Percentiles rank a stretch among this genome's conserved stretches.
Evolutionary conservation across 192 early-diverging fungal genomes (phyloP).

Genomic region (Backusella parvicylindrica): DNA sequence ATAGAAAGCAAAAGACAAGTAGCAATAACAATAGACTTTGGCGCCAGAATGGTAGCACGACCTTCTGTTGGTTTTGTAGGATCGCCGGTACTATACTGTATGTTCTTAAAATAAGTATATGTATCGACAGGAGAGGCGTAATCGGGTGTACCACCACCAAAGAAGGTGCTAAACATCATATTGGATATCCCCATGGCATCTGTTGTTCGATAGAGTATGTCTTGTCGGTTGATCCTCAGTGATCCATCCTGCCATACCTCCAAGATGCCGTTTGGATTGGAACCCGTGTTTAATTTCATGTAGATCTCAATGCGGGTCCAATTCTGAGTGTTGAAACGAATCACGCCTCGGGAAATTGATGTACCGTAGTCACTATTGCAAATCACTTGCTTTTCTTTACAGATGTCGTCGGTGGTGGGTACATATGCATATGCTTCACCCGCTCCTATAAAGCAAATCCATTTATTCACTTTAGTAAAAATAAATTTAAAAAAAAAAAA

Average conservation of each 20-base stretch:
- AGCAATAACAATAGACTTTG: not conserved
- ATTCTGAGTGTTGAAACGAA: slow-evolving; percentile 29
- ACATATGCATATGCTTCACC: slow-evolving; percentile 43
- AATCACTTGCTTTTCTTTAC: slow-evolving; percentile 23
- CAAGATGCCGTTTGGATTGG: slow-evolving; percentile 28
- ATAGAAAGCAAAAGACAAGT: not conserved
- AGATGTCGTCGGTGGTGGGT: slow-evolving; percentile 32
- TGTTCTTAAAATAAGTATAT: slow-evolving; percentile 34
- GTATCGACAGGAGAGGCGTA: slow-evolving; percentile 37
- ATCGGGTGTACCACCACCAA: slow-evolving; percentile 36
- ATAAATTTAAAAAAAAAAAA: not conserved
- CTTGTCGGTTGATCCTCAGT: slow-evolving; percentile 18
- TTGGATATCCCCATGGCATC: slow-evolving; percentile 39
- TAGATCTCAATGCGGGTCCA: slow-evolving; percentile 42
- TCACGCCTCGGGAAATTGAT: slow-evolving; percentile 40
- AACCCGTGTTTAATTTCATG: slow-evolving; percentile 34
- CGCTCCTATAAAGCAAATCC: not conserved
- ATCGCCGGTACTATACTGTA: slow-evolving; percentile 35
- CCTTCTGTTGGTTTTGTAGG: slow-evolving; percentile 5
- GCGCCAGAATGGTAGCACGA: not conserved
- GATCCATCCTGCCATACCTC: slow-evolving; percentile 38
- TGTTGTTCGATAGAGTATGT: slow-evolving; percentile 35
- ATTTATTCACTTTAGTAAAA: not conserved
- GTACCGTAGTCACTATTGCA: slow-evolving; percentile 46
- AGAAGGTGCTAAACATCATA: slow-evolving; percentile 47